phyloP scores from a whole-genome alignment of 2,329 filamentous ascomycete genomes.

The Talaromyces sp. region DNA sequence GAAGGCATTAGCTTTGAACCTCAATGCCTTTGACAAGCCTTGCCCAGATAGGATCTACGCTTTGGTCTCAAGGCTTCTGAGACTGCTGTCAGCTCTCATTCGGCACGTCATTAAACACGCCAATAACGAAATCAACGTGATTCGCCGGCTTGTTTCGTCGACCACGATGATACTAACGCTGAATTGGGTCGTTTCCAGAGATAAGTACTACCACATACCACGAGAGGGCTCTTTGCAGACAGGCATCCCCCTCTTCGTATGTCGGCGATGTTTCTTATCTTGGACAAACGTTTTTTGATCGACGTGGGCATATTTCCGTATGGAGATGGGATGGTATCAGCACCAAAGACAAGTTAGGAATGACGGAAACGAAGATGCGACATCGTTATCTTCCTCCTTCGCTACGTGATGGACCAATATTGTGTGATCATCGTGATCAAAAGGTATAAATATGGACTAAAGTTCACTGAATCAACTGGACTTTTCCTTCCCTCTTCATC shows the following conservation, averaged over 20 bases:
- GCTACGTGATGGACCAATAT: background rate
- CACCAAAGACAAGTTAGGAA: background rate
- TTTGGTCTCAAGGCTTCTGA: background rate
- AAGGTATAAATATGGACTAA: constrained; percentile 2
- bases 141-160: background rate
- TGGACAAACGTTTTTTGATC: background rate
- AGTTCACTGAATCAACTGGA: background rate
- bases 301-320: background rate
- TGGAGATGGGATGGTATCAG: background rate
- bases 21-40: background rate
- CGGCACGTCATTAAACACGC: background rate
- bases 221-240: background rate
- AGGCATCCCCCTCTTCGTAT: background rate
- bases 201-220: background rate
- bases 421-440: background rate
- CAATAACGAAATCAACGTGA: background rate
- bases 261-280: constrained; percentile 9
- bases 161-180: background rate
- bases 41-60: background rate
- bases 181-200: background rate
- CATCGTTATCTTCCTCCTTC: constrained; percentile 6
- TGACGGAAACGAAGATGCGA: background rate
- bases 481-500: background rate
- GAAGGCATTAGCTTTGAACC: background rate
- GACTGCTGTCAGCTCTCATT: background rate